Base-by-base conservation (phyloP, 2,329 filamentous ascomycete genomes). In the Penicillium olsonii region DNA sequence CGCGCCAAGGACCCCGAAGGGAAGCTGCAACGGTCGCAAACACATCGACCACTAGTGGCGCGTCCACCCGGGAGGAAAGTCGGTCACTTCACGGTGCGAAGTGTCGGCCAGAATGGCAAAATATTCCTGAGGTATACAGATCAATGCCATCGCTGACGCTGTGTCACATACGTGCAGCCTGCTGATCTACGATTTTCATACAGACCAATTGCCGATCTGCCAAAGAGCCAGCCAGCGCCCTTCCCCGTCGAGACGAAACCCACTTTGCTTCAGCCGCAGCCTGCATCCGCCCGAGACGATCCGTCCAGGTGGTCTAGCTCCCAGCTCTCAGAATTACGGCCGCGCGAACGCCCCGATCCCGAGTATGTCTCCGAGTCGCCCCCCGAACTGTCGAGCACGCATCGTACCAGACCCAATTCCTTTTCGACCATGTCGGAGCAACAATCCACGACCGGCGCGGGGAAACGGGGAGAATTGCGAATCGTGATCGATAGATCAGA, bases 91-190 rank as follows among this genome's bases (percentile, higher is more conserved):
- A 85, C 87, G 2, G 88, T 92, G 46, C 84, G 86, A 42, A 92
- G 91, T 68, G 88, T 92, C 52, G 88, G 88, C 19, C 88, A 90
- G 66, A 90, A 91, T 71, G 88, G 88, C 33, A 84, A 85, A 66
- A 89, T 92, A 69, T 92, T 90, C 70, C 68, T 92, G 59, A 88
- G 87, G 87, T 92, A 83, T 65, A 63, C 52, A 54, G 48, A 45
- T 55, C 45, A 39, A 47, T 53, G 47, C 43, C 49, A 45, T 47
- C 37, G 22, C 38, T 48, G 26, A 29, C 46, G 39, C 38, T 37
- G 52, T 52, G 56, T 58, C 38, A 51, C 51, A 56, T 50, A 45
- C 41, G 37, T 37, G 37, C 46, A 50, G 51, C 29, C 37, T 48
- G 53, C 57, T 61, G 46, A 61, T 40, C 24, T 19, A 24, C 22